A percentile compares a stretch with the other conserved stretches of the same genome.
Evolutionary conservation across 192 early-diverging fungal genomes (phyloP).

Genomic region (Rhizophagus clarus): DNA sequence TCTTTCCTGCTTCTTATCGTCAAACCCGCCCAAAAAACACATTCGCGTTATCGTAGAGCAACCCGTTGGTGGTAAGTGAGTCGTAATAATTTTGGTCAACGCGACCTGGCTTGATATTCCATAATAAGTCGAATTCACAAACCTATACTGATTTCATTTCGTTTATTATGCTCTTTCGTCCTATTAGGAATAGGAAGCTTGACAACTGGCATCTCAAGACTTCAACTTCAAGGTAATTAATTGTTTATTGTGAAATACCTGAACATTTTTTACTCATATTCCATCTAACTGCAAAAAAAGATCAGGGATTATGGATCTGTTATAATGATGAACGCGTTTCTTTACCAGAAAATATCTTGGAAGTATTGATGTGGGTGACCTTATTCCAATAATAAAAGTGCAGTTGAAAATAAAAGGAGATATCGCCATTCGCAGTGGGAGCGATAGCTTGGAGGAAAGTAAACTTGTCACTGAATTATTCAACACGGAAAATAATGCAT

Average conservation of each 20-base stretch:
- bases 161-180: background rate
- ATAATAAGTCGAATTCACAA: background rate
- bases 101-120: background rate
- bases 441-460: too few relatives aligned
- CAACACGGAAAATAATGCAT: background rate
- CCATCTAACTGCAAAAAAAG: background rate
- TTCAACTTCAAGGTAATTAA: background rate
- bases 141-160: background rate
- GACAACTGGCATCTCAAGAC: background rate
- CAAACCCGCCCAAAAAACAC: too few relatives aligned
- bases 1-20: too few relatives aligned
- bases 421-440: too few relatives aligned
- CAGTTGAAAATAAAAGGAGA: too few relatives aligned
- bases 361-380: too few relatives aligned
- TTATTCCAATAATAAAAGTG: too few relatives aligned
- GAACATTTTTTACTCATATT: too few relatives aligned
- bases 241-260: background rate
- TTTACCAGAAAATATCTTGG: background rate
- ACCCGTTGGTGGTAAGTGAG: background rate
- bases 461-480: too few relatives aligned
- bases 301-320: background rate
- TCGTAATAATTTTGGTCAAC: background rate
- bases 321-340: background rate
- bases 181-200: background rate
- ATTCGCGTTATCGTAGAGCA: too few relatives aligned